Conservation (phyloP, 345 rosid genomes). For the Lepidium sativum region DNA sequence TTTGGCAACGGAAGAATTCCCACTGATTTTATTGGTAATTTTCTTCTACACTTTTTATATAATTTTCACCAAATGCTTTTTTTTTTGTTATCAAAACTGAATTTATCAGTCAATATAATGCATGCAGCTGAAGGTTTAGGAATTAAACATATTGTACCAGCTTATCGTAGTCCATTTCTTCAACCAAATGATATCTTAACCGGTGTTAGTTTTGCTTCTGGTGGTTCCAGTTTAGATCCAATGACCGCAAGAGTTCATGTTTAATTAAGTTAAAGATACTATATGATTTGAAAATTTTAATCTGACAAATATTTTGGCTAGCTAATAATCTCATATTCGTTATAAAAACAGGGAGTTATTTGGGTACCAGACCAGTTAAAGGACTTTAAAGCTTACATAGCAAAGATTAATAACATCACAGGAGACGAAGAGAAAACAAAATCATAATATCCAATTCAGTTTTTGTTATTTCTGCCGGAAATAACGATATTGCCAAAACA, state of each 20-base stretch:
- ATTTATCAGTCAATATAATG: neutral
- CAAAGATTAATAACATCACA: constrained; percentile 27
- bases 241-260: constrained; percentile 21
- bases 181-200: constrained; percentile 21
- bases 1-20: constrained; percentile 33
- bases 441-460: constrained; percentile 32
- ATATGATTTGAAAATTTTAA: neutral
- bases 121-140: constrained; percentile 29
- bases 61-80: neutral
- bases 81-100: neutral
- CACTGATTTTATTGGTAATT: constrained; percentile 31
- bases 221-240: constrained; percentile 28
- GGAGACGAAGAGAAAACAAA: constrained; percentile 39
- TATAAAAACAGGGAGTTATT: constrained; percentile 35
- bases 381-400: constrained; percentile 41
- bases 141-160: constrained; percentile 18
- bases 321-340: no score
- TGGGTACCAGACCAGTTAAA: constrained; percentile 44
- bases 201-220: constrained; percentile 30
- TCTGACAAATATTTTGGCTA: no score
- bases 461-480: constrained; percentile 22
- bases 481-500: constrained; percentile 50
- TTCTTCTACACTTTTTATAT: neutral
- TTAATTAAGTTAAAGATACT: neutral
- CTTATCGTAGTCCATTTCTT: constrained; percentile 19